Conservation (phyloP, 805 yeast genomes). For the Cyberlindnera misumaiensis region DNA sequence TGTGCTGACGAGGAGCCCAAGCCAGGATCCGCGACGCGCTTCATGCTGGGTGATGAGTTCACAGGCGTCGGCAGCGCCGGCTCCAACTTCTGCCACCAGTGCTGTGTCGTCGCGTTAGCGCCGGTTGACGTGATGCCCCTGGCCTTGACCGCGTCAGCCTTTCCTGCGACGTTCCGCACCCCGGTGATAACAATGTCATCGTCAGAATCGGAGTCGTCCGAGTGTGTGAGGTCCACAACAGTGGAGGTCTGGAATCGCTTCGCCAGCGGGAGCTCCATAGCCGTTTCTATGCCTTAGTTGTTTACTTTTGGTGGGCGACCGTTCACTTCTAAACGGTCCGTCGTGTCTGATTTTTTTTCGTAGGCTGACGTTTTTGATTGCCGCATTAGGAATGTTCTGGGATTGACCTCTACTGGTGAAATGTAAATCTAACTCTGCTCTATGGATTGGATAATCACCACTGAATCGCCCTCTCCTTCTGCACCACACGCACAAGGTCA, state of each 20-base stretch:
- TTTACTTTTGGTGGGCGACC: slow-evolving; percentile 3
- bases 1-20: neutral
- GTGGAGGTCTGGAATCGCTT: slow-evolving; percentile 7
- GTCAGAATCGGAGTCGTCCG: slow-evolving; percentile 10
- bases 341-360: neutral
- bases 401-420: too few species aligned
- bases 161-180: slow-evolving; percentile 7
- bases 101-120: neutral
- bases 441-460: slow-evolving; percentile 32
- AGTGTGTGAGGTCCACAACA: slow-evolving; percentile 15
- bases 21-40: neutral
- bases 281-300: neutral
- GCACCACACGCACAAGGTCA: slow-evolving; percentile 52
- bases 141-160: slow-evolving; percentile 1
- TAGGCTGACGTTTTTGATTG: too few species aligned
- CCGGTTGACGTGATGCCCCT: neutral
- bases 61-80: neutral
- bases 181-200: slow-evolving; percentile 19
- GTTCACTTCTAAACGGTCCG: too few species aligned
- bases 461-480: slow-evolving; percentile 44
- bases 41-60: neutral
- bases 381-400: too few species aligned
- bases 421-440: too few species aligned
- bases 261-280: slow-evolving; percentile 3
- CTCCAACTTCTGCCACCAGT: neutral